phyloP scores from a whole-genome alignment of 306 rosid genomes.

The Astragalus glycyphyllos region DNA sequence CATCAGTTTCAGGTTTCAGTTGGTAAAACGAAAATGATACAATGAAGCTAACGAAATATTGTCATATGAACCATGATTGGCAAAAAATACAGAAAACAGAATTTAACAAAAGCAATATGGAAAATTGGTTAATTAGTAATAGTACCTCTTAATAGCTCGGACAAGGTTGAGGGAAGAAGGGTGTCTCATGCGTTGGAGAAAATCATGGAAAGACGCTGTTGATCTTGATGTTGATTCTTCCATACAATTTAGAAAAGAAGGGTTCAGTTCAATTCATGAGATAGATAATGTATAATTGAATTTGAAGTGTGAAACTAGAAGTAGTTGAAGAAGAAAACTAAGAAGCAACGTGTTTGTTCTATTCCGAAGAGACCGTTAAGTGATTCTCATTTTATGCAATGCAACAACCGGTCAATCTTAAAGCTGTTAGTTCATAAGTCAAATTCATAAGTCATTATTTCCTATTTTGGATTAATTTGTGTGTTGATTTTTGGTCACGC shows the following conservation, averaged over 20 bases:
- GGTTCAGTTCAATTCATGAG: not conserved
- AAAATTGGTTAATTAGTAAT: not conserved
- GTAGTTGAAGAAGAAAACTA: not conserved
- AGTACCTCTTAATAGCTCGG: slow-evolving; percentile 78
- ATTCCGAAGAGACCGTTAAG: too few species aligned
- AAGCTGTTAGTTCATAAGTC: too few species aligned
- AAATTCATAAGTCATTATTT: too few species aligned
- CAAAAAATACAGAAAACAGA: slow-evolving; percentile 5
- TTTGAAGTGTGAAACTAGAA: not conserved
- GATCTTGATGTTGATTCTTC: slow-evolving; percentile 48
- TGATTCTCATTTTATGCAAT: too few species aligned
- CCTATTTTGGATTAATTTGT: too few species aligned
- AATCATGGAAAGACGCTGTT: slow-evolving; percentile 62
- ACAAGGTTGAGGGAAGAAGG: slow-evolving; percentile 76
- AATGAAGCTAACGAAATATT: slow-evolving; percentile 53
- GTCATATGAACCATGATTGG: not conserved
- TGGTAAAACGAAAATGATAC: slow-evolving; percentile 67
- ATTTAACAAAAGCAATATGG: not conserved
- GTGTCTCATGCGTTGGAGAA: slow-evolving; percentile 81
- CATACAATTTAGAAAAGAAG: slow-evolving; percentile 20
- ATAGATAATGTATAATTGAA: too few species aligned
- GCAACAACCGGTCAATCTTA: too few species aligned
- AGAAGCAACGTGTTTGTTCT: too few species aligned
- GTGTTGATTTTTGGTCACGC: too few species aligned
- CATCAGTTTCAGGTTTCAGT: slow-evolving; percentile 72